A percentile compares a stretch with the other conserved stretches of the same genome.
Conservation (phyloP, 805 yeast genomes). For the Yamadazyma endophytica region DNA sequence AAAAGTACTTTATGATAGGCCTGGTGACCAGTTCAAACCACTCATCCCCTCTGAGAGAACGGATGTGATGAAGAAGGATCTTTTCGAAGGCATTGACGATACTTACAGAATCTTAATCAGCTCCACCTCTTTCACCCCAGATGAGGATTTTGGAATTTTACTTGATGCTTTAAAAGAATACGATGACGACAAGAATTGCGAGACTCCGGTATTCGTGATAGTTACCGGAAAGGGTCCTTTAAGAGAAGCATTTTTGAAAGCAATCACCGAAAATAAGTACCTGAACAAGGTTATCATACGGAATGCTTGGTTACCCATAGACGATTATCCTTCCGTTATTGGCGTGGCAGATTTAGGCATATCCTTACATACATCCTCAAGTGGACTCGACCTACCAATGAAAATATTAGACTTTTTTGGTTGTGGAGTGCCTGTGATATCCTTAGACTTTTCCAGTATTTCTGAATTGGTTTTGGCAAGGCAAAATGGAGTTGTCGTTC, state of each 20-base stretch:
- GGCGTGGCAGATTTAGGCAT: slow-evolving; percentile 82
- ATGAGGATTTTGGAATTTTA: slow-evolving; percentile 76
- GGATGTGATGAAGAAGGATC: slow-evolving; percentile 30
- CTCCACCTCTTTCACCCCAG: slow-evolving; percentile 94
- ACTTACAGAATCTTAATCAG: slow-evolving; percentile 68
- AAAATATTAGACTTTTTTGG: slow-evolving; percentile 95
- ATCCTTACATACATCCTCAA: slow-evolving; percentile 85
- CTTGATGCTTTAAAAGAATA: slow-evolving; percentile 64
- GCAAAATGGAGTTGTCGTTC: slow-evolving; percentile 61
- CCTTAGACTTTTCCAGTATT: slow-evolving; percentile 73
- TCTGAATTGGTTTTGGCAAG: slow-evolving; percentile 65
- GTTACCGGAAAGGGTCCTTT: slow-evolving; percentile 98
- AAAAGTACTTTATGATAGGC: slow-evolving; percentile 78
- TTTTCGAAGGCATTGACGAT: slow-evolving; percentile 21
- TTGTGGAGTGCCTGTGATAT: slow-evolving; percentile 86
- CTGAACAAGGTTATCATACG: slow-evolving; percentile 51
- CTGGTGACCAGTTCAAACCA: slow-evolving; percentile 66
- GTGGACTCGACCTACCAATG: slow-evolving; percentile 96
- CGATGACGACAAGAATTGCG: slow-evolving; percentile 30
- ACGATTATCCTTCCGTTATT: slow-evolving; percentile 74
- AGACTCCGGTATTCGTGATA: slow-evolving; percentile 58
- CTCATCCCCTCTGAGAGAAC: slow-evolving; percentile 19
- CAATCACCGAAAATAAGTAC: slow-evolving; percentile 42
- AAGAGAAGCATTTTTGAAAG: slow-evolving; percentile 45
- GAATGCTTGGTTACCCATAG: slow-evolving; percentile 72